A percentile compares a stretch with the other conserved stretches of the same genome.
phyloP scores from a whole-genome alignment of 2,329 filamentous ascomycete species.

The Colletotrichum sp. region DNA sequence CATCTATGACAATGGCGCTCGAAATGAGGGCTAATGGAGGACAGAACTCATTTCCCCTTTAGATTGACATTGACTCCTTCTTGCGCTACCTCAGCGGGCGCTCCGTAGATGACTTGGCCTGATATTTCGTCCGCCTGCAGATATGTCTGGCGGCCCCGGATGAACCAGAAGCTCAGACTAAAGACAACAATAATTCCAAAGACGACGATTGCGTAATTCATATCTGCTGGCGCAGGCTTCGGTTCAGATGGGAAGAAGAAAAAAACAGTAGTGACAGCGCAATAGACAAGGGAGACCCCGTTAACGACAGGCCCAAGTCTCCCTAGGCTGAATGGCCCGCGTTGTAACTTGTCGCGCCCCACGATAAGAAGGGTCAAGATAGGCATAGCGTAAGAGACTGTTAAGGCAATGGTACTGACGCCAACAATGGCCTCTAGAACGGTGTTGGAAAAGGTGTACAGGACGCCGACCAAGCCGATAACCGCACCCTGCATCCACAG shows the following conservation, averaged over 20 bases:
- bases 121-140: not conserved
- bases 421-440: slow-evolving; percentile 59
- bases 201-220: slow-evolving; percentile 63
- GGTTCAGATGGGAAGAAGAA: slow-evolving; percentile 58
- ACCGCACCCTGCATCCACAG: slow-evolving; percentile 56
- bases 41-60: not conserved
- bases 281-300: slow-evolving; percentile 56
- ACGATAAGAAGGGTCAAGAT: not conserved
- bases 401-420: slow-evolving; percentile 62
- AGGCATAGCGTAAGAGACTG: slow-evolving; percentile 47
- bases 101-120: not conserved
- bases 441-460: slow-evolving; percentile 59
- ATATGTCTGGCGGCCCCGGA: slow-evolving; percentile 47
- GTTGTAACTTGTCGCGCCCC: not conserved
- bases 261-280: slow-evolving; percentile 56
- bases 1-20: not conserved
- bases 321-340: not conserved
- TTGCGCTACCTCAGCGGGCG: not conserved
- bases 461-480: slow-evolving; percentile 51
- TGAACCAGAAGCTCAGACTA: slow-evolving; percentile 54
- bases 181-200: slow-evolving; percentile 60
- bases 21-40: not conserved
- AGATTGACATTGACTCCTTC: not conserved
- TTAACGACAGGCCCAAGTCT: slow-evolving; percentile 36
- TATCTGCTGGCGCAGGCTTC: slow-evolving; percentile 49